phyloP scores from a whole-genome alignment of 306 rosid genomes.

The Acacia melanoxylon region DNA sequence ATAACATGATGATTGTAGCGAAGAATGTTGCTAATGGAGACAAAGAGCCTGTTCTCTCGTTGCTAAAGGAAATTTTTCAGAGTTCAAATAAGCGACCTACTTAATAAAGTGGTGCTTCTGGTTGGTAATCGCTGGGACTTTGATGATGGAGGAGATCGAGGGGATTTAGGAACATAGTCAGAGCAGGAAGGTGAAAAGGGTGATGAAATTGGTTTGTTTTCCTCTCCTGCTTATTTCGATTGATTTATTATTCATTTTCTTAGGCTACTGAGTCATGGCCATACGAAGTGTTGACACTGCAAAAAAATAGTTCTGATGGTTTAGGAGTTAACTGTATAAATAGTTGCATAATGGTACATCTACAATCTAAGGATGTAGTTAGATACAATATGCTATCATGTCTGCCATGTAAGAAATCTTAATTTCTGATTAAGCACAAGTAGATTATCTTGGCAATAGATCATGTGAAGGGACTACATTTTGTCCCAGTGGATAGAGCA shows the following conservation, averaged over 20 bases:
- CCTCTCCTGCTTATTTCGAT: slow-evolving; percentile 13
- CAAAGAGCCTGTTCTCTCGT: too few species aligned
- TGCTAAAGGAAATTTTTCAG: too few species aligned
- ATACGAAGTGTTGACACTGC: neutral
- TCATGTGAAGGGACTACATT: neutral
- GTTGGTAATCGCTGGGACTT: slow-evolving; percentile 86
- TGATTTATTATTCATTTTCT: slow-evolving; percentile 14
- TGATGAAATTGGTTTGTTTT: slow-evolving; percentile 52
- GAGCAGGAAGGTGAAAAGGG: slow-evolving; percentile 53
- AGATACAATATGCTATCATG: neutral
- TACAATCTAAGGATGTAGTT: neutral
- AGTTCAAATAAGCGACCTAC: too few species aligned
- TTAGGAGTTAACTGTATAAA: neutral
- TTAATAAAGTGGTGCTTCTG: too few species aligned
- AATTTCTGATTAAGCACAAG: neutral
- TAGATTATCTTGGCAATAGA: neutral
- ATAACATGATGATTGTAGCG: too few species aligned
- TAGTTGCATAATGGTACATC: neutral
- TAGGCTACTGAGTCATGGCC: neutral
- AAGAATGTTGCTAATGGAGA: too few species aligned
- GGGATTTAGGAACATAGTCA: slow-evolving; percentile 71
- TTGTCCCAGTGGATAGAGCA: slow-evolving; percentile 2
- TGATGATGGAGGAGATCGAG: slow-evolving; percentile 78
- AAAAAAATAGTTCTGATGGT: neutral
- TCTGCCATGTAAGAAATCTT: neutral